phyloP scores from a whole-genome alignment of 2,329 filamentous ascomycete species.

The Trichoderma cornu-damae region DNA sequence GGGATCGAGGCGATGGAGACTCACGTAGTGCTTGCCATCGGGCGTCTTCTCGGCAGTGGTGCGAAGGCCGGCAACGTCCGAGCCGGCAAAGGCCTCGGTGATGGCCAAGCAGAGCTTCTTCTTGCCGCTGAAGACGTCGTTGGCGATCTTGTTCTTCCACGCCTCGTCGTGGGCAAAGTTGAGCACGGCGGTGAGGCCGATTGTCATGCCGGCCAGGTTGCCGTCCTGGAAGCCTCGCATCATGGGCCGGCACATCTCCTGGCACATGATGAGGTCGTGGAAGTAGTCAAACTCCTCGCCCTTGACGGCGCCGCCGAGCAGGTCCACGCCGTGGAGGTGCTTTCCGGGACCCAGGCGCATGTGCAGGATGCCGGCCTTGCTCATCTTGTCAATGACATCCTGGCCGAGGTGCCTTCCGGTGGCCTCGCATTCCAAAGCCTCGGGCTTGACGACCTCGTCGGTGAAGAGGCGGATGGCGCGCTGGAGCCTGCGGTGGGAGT shows the following conservation, averaged over 20 bases:
- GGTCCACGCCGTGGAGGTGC: constrained; percentile 65
- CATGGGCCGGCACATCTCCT: constrained; percentile 67
- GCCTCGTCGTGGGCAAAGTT: constrained; percentile 67
- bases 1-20: constrained; percentile 27
- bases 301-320: constrained; percentile 65
- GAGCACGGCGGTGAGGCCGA: constrained; percentile 71
- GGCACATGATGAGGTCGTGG: constrained; percentile 70
- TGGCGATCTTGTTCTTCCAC: constrained; percentile 61
- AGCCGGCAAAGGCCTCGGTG: constrained; percentile 80
- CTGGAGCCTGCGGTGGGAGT: constrained; percentile 64
- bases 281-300: constrained; percentile 84
- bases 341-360: constrained; percentile 81
- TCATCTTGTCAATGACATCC: constrained; percentile 73
- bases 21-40: constrained; percentile 66
- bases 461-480: constrained; percentile 67
- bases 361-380: constrained; percentile 66
- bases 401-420: constrained; percentile 67
- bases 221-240: constrained; percentile 80
- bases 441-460: constrained; percentile 64
- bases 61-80: constrained; percentile 71
- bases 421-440: constrained; percentile 70
- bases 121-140: constrained; percentile 70
- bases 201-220: constrained; percentile 82
- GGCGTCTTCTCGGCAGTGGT: constrained; percentile 73
- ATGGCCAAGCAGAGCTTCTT: constrained; percentile 88